phyloP scores from a whole-genome alignment of 495 filamentous ascomycete genomes.

The Cercophora samala region DNA sequence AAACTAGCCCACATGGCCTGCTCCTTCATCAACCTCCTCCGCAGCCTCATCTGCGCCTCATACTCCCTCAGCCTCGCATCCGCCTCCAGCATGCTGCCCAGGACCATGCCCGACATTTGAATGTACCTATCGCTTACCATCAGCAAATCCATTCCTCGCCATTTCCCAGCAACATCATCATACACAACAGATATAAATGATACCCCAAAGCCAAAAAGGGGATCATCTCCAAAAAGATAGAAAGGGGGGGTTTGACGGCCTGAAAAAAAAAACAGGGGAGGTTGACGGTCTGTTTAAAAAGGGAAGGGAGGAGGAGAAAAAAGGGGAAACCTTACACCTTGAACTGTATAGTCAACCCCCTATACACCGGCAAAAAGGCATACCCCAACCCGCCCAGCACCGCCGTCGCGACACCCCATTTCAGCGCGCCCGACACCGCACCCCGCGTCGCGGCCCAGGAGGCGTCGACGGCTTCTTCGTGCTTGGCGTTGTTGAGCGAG shows the following conservation, averaged over 20 bases:
- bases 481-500: constrained; percentile 40
- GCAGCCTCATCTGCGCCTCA: constrained; percentile 58
- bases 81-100: constrained; percentile 81
- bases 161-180: too few species aligned
- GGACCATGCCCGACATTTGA: constrained; percentile 82
- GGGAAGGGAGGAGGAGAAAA: neutral
- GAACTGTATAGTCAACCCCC: constrained; percentile 81
- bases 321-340: constrained; percentile 61
- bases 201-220: too few species aligned
- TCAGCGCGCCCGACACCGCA: constrained; percentile 56
- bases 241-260: too few species aligned
- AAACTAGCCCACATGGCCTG: constrained; percentile 58
- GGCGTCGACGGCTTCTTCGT: constrained; percentile 57
- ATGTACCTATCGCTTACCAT: constrained; percentile 56
- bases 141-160: neutral
- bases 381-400: constrained; percentile 56
- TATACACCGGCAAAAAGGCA: constrained; percentile 67
- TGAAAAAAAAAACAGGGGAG: neutral
- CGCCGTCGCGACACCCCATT: constrained; percentile 62
- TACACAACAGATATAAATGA: too few species aligned
- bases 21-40: constrained; percentile 59
- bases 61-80: constrained; percentile 71
- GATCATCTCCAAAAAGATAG: too few species aligned
- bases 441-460: constrained; percentile 61
- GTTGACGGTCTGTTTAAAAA: neutral